Evolutionary conservation across 2,329 filamentous ascomycete genomes (phyloP).

Genomic region (Chrysoporthe cubensis): DNA sequence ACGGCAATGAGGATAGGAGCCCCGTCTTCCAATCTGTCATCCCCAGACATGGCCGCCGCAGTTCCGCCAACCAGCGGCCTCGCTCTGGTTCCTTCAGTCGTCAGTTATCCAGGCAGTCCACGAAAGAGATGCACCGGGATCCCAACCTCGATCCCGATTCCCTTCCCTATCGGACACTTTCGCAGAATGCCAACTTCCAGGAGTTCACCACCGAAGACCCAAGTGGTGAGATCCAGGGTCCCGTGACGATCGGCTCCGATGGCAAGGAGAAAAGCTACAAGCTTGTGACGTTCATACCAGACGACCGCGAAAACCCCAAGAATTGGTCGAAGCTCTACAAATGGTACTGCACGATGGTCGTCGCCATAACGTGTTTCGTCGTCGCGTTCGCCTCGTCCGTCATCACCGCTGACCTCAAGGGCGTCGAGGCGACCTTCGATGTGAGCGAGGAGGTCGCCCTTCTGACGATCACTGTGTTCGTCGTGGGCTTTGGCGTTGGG

Average conservation of each 20-base stretch:
- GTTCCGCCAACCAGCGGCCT: constrained; percentile 9
- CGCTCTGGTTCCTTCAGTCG: constrained; percentile 27
- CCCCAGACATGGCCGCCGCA: constrained; percentile 11
- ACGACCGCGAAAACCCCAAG: constrained; percentile 80
- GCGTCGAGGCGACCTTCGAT: constrained; percentile 65
- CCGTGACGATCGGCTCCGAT: constrained; percentile 33
- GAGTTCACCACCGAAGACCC: constrained; percentile 69
- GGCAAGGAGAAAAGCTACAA: constrained; percentile 43
- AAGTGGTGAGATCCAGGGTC: constrained; percentile 62
- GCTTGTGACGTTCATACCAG: constrained; percentile 67
- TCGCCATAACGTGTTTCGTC: constrained; percentile 75
- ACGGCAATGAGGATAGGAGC: constrained; percentile 9
- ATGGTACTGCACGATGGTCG: constrained; percentile 86
- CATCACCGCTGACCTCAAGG: constrained; percentile 75
- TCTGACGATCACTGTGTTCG: constrained; percentile 75
- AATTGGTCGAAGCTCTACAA: constrained; percentile 81
- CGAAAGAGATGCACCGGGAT: constrained; percentile 43
- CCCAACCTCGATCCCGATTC: constrained; percentile 52
- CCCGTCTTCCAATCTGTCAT: constrained; percentile 20
- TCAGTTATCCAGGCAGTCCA: constrained; percentile 26
- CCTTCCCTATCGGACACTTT: constrained; percentile 69
- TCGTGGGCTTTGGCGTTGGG: constrained; percentile 80
- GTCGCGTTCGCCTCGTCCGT: constrained; percentile 74
- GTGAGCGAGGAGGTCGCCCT: constrained; percentile 75
- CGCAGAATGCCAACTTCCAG: constrained; percentile 61